Evolutionary conservation across 2,329 filamentous ascomycete genomes (phyloP), one percentile per base, ranked within the genome.

Genomic region (Simplicillium aogashimaense): DNA sequence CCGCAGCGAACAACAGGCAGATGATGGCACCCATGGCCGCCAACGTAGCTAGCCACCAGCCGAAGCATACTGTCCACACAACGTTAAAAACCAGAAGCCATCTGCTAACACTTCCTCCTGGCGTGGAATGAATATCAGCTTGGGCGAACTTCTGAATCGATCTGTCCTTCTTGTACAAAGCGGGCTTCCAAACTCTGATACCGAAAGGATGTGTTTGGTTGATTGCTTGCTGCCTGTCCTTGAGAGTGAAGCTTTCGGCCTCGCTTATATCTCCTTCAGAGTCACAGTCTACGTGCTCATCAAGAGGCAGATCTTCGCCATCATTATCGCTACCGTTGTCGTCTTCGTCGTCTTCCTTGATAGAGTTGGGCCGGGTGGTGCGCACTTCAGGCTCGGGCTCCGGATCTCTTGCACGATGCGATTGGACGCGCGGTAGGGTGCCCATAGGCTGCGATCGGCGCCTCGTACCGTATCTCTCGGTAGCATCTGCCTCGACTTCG

Each of bases 151-250:
- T 92, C 59, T 97, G 88, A 30, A 98, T 94, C 1, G 92, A 98
- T 42, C 92, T 81, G 52, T 84, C 82, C 63, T 98, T 98, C 65
- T 98, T 98, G 74, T 98, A 98, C 47, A 98, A 63, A 2, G 92
- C 94, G 34, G 92, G 92, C 62, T 98, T 98, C 92, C 92, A 98
- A 47, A 98, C 86, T 58, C 94, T 81, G 57, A 98, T 97, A 70
- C 92, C 92, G 53, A 98, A 98, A 1, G 92, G 92, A 69, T 98
- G 92, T 1, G 92, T 98, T 60, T 95, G 83, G 64, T 98, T 98
- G 70, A 98, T 98, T 48, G 92, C 92, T 58, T 95, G 81, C 63
- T 98, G 92, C 41, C 92, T 80, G 60, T 98, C 92, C 60, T 94
- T 95, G 52, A 98, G 74, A 0, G 92, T 98, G 59, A 98, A 98